Evolutionary conservation across 2,329 filamentous ascomycete species (phyloP), one percentile per base, ranked within the genome.

Genomic region (Clarireedia paspali): DNA sequence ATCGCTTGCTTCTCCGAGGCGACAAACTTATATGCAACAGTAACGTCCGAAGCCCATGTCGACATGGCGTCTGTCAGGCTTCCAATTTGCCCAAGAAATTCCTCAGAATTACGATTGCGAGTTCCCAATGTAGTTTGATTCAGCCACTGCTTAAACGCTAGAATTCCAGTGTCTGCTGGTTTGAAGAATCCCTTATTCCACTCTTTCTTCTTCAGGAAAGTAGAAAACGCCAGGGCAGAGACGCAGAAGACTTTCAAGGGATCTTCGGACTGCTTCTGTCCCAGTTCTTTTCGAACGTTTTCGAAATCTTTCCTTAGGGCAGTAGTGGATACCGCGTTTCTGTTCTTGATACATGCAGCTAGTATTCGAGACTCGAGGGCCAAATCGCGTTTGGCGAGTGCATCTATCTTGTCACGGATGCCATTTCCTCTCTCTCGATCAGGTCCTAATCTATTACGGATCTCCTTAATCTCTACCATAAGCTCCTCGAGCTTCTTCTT

Each of bases 41-140:
- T 55, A 4, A 40, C 58, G 38, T 59, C 45, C 15, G 47, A 17
- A 4, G 57, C 45, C 62, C 61, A 62, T 23, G 47, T 39, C 4
- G 47, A 40, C 9, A 60, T 50, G 1, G 45, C 42, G 2, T 17
- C n/a, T 2, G 59, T 15, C 5, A 59, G 53, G n/a, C 44, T 42
- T 17, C 51, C 48, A 17, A 62, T 51, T 15, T 57, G 60, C 15
- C 58, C 45, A 4, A 61, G 53, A 48, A 62, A 63, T 48, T 38
- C 14, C 15, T 53, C 34, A 5, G 59, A 51, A 50, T 53, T 53
- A 4, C 46, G 36, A 3, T 57, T 42, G 1, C 61, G 57, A 27
- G 42, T 23, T 12, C 47, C 24, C 38, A 60, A 53, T 27, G 61
- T 64, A 1, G 54, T 58, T 6, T 38, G 23, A 2, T 59, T 39